Evolutionary conservation across 1,284 basidiomycete genomes (phyloP), one percentile per base, ranked within the genome.

Genomic region (Rhodotorula sp.): DNA sequence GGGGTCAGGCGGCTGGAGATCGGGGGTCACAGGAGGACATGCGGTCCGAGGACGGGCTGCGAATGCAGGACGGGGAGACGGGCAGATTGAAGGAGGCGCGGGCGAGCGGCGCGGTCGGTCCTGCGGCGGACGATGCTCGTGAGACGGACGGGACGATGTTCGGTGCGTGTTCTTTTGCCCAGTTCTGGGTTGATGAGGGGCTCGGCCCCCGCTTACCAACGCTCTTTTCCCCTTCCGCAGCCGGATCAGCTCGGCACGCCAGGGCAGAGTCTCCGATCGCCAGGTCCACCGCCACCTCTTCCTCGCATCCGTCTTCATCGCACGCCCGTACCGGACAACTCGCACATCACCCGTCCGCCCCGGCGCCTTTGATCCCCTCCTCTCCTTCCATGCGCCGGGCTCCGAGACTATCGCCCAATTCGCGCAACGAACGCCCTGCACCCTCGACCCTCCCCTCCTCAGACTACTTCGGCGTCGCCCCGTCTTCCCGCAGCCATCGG

Each of bases 361-460:
- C 44, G 32, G 29, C 29, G 22, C 29, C 37, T 17, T 29, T 32
- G 41, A 8, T 19, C 32, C 32, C 32, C 7, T 34, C 36, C 41
- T 15, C 29, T n/a, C 34, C 34, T 46, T 60, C 27, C 34, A 65
- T 72, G 66, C 57, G 70, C 44, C 37, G 70, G 13, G 34, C 32
- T 1, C 25, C 58, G 1, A 48, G 70, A 10, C 39, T 61, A 7
- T 68, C 70, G 13, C 70, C 70, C 27, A 63, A 69, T 36, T 51
- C 66, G 7, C 54, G 70, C 41, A 56, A 51, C 19, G 70, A 72
- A 62, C 70, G 66, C 17, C 48, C 70, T 3, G 70, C 63, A 7
- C 70, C 70, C 19, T 62, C 70, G 7, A 34, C 70, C 36, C 32
- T 72, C 4, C 12, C 70, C 3, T 51, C 69, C 29, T 59, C 69